Conservation (phyloP, 1,284 basidiomycete species). For the Ceratobasidium theobromae region DNA sequence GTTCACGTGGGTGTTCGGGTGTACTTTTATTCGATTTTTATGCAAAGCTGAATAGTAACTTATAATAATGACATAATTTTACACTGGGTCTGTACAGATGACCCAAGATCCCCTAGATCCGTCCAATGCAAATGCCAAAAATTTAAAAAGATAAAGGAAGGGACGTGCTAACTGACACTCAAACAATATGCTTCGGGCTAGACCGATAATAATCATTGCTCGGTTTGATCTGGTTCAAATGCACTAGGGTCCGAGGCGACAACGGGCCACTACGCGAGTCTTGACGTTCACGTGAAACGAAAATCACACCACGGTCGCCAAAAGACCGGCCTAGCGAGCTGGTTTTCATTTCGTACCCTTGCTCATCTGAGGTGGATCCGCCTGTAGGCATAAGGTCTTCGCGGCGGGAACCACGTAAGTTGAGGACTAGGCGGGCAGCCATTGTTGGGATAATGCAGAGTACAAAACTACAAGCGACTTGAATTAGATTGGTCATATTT, state of each 20-base stretch:
- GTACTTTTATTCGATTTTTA: background rate
- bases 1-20: background rate
- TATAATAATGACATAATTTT: background rate
- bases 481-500: background rate
- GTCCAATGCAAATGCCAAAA: background rate
- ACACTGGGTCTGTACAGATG: too few species aligned
- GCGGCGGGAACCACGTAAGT: constrained; percentile 25
- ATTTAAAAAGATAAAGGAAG: background rate
- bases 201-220: background rate
- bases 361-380: background rate
- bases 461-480: constrained; percentile 13
- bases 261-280: background rate
- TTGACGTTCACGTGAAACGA: background rate
- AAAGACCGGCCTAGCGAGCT: background rate
- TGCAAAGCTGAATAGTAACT: background rate
- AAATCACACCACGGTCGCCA: background rate
- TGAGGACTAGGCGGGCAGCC: constrained; percentile 30
- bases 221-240: constrained; percentile 12
- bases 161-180: too few species aligned
- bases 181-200: background rate
- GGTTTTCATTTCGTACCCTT: constrained; percentile 13
- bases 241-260: background rate
- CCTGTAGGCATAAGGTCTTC: constrained; percentile 23
- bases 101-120: too few species aligned
- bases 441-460: constrained; percentile 31